phyloP scores from a whole-genome alignment of 768 basidiomycete genomes.

The Tricholoma hemisulphureum region DNA sequence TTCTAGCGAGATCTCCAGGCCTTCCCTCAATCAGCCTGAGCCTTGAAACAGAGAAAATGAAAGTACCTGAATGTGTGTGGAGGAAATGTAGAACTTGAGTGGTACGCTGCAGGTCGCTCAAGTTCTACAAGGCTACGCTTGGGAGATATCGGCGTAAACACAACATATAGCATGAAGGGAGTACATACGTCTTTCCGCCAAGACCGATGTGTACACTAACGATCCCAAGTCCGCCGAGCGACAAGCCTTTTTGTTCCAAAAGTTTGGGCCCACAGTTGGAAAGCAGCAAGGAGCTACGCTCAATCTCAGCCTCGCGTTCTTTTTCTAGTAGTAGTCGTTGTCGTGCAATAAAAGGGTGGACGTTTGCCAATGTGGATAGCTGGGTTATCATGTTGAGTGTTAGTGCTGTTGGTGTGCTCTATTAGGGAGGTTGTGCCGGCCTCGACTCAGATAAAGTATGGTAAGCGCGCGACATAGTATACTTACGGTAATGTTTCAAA shows the following conservation, averaged over 20 bases:
- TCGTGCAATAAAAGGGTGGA: slow-evolving; percentile 53
- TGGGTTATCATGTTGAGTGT: no score
- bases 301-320: slow-evolving; percentile 85
- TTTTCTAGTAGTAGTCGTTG: slow-evolving; percentile 63
- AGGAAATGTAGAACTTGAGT: slow-evolving; percentile 67
- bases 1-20: slow-evolving; percentile 84
- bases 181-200: slow-evolving; percentile 82
- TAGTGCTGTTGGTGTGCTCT: no score
- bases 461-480: no score
- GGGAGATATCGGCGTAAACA: slow-evolving; percentile 21
- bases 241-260: slow-evolving; percentile 86
- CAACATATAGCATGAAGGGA: not conserved
- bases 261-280: slow-evolving; percentile 81
- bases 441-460: no score
- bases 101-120: slow-evolving; percentile 79
- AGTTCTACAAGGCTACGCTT: slow-evolving; percentile 79
- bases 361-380: not conserved
- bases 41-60: not conserved
- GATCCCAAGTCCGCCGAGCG: slow-evolving; percentile 70
- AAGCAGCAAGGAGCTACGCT: slow-evolving; percentile 72
- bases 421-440: no score
- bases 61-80: slow-evolving; percentile 79
- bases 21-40: slow-evolving; percentile 36
- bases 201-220: slow-evolving; percentile 77
- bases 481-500: no score